phyloP scores from a whole-genome alignment of 306 rosid genomes.

The Prunus davidiana region DNA sequence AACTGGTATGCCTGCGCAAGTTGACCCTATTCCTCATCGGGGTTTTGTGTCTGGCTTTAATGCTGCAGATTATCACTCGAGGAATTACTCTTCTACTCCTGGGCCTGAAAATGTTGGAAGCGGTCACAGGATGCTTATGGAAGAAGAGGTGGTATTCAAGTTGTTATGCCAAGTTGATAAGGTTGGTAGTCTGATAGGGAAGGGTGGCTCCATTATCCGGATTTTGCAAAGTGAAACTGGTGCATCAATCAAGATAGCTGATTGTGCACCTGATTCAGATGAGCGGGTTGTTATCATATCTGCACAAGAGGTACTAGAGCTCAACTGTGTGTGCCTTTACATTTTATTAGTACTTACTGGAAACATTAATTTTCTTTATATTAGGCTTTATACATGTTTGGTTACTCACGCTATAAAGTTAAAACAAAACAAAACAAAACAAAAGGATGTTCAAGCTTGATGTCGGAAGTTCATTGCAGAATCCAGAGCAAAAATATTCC shows the following conservation, averaged over 20 bases:
- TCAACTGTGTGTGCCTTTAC: conserved; percentile 18
- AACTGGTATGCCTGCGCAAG: conserved; percentile 31
- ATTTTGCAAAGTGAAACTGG: conserved; percentile 81
- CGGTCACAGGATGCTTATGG: conserved; percentile 54
- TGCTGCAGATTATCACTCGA: conserved; percentile 49
- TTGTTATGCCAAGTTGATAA: conserved; percentile 74
- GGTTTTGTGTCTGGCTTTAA: conserved; percentile 40
- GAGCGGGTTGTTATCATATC: conserved; percentile 80
- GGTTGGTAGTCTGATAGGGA: conserved; percentile 90
- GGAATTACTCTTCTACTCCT: conserved; percentile 54
- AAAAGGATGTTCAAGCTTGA: conserved; percentile 10
- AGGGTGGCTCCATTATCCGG: conserved; percentile 80
- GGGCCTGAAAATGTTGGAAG: conserved; percentile 54
- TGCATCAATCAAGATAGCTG: conserved; percentile 77
- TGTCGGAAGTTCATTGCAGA: conserved; percentile 43
- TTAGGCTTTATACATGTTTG: conserved; percentile 1
- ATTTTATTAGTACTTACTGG: conserved; percentile 9
- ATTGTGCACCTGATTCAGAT: conserved; percentile 64
- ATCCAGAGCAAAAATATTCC: conserved; percentile 69
- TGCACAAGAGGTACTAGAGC: conserved; percentile 66
- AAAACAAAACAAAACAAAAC: neutral
- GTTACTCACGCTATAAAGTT: neutral
- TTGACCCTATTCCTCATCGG: conserved; percentile 46
- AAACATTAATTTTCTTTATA: neutral
- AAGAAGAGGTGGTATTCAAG: conserved; percentile 83